These are phyloP conservation scores for Gloeopeniophorella convolvens DNA, from an alignment of 768 basidiomycete species.

Conservation along the genomic window DNA sequence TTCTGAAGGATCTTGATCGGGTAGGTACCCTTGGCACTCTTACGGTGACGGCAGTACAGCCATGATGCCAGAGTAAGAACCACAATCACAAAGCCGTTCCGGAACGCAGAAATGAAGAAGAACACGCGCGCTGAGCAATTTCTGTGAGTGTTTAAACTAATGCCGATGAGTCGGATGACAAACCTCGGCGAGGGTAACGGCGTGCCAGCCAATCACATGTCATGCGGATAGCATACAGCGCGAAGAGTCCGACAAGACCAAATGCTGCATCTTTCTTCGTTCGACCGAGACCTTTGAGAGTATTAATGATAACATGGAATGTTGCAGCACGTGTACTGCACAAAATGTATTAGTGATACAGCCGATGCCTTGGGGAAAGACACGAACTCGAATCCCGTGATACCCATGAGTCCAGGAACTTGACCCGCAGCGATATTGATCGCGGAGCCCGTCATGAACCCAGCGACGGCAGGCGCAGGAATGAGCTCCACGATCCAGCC, in stretches of 20 bases:
- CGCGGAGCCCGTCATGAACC: conserved; percentile 98
- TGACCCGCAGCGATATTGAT: conserved; percentile 87
- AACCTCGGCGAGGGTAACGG: conserved; percentile 58
- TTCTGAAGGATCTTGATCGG: conserved; percentile 78
- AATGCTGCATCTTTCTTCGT: conserved; percentile 83
- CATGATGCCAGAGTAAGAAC: conserved; percentile 83
- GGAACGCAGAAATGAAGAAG: conserved; percentile 72
- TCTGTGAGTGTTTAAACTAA: conserved; percentile 1
- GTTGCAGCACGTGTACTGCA: conserved; percentile 77
- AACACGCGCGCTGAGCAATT: conserved; percentile 49
- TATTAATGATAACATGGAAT: conserved; percentile 88
- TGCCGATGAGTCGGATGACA: conserved; percentile 18
- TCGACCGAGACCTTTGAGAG: conserved; percentile 71
- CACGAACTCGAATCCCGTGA: conserved; percentile 73
- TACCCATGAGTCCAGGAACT: conserved; percentile 85
- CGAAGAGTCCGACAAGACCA: conserved; percentile 69
- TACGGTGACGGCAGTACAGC: conserved; percentile 68
- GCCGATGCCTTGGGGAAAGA: background rate
- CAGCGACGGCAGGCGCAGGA: conserved; percentile 75
- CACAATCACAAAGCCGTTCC: conserved; percentile 85
- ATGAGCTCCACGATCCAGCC: conserved; percentile 98
- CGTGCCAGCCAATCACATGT: conserved; percentile 43
- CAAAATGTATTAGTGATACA: conserved; percentile 7
- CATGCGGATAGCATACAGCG: conserved; percentile 64
- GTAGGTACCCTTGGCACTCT: conserved; percentile 53